These are phyloP conservation scores for Chytridium lagenaria DNA, from an alignment of 371 early-diverging fungal species.

Conservation along the genomic window DNA sequence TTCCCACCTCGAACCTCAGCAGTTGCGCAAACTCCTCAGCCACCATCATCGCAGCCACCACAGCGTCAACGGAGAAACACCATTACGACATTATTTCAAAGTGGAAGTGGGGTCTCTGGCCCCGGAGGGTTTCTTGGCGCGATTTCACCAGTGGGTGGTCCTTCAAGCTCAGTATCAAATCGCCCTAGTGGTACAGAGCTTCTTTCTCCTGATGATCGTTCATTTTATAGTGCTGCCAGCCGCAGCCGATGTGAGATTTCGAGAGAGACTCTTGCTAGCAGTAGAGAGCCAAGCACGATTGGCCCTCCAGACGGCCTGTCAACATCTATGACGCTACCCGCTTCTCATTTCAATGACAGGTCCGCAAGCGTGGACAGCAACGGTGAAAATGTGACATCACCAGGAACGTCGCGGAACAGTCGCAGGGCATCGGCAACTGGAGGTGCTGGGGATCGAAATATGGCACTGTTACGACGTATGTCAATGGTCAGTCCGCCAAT, in stretches of 20 bases:
- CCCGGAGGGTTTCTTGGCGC: not conserved
- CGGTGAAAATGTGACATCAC: not conserved
- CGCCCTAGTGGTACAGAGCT: no score
- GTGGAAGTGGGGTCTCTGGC: not conserved
- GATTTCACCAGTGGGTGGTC: not conserved
- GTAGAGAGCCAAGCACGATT: not conserved
- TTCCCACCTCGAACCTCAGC: not conserved
- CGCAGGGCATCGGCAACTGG: not conserved
- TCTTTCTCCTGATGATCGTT: no score
- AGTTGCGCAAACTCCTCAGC: not conserved
- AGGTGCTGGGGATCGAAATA: constrained; percentile 17
- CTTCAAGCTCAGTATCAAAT: no score
- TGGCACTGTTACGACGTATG: constrained; percentile 37
- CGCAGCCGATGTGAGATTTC: no score
- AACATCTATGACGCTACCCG: not conserved
- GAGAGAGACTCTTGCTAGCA: no score
- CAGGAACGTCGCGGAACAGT: not conserved
- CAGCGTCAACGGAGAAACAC: not conserved
- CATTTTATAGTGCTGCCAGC: no score
- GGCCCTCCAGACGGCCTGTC: no score
- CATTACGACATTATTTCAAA: not conserved
- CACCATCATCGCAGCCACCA: not conserved
- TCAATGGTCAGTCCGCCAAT: constrained; percentile 42
- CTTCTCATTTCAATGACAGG: not conserved
- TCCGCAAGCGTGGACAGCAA: not conserved